Conservation (phyloP, 129 eudicot species). For the Ambrosia trifida region DNA sequence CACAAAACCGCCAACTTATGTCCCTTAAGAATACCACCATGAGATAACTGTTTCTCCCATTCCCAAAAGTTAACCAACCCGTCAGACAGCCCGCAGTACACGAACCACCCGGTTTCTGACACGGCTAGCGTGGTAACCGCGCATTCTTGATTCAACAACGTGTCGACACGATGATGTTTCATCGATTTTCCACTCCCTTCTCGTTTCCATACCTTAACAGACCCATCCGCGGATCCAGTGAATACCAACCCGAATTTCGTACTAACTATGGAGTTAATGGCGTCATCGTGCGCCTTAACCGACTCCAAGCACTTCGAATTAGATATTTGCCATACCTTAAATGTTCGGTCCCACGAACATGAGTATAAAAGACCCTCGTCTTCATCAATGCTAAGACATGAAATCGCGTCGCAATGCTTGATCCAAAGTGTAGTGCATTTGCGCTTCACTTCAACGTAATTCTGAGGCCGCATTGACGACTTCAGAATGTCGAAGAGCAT, state of each 20-base stretch:
- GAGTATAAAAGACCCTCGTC: slow-evolving; percentile 54
- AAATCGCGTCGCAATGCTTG: slow-evolving; percentile 58
- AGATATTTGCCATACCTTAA: slow-evolving; percentile 66
- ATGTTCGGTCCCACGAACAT: slow-evolving; percentile 69
- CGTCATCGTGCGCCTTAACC: not conserved
- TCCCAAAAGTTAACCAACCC: slow-evolving; percentile 63
- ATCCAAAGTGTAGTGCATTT: slow-evolving; percentile 49
- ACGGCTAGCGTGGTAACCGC: not conserved
- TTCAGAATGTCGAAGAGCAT: slow-evolving; percentile 1
- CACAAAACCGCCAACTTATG: slow-evolving; percentile 64
- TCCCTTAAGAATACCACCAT: slow-evolving; percentile 59
- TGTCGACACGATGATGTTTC: not conserved
- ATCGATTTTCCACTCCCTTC: slow-evolving; percentile 36
- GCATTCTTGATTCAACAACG: not conserved
- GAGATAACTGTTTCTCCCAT: slow-evolving; percentile 39
- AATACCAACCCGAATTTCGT: slow-evolving; percentile 51
- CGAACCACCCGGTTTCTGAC: not conserved
- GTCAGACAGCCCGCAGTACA: slow-evolving; percentile 45
- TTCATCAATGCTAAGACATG: slow-evolving; percentile 46
- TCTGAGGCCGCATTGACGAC: slow-evolving; percentile 52
- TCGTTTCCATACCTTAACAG: slow-evolving; percentile 60
- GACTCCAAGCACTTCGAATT: slow-evolving; percentile 66
- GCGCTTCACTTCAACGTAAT: slow-evolving; percentile 45
- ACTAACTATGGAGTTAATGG: not conserved
- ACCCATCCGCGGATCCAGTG: slow-evolving; percentile 75